phyloP scores from a whole-genome alignment of 768 basidiomycete species.

The Rhodotorula babjevae region DNA sequence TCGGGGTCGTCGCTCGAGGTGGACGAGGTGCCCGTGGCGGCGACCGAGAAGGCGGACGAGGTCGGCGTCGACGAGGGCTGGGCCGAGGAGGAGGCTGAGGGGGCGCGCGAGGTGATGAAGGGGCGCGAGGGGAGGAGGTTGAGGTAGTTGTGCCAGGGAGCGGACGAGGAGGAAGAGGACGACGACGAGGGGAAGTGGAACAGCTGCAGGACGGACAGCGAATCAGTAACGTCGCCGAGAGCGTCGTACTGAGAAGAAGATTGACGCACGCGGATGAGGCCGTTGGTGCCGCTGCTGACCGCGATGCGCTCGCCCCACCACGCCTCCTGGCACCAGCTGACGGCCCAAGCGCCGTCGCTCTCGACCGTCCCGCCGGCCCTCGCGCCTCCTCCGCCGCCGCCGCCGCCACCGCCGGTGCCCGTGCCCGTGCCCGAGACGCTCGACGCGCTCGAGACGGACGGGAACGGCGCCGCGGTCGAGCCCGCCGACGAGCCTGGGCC shows the following conservation, averaged over 20 bases:
- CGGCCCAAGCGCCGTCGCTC: conserved; percentile 85
- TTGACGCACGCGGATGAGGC: conserved; percentile 65
- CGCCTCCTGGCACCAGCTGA: conserved; percentile 92
- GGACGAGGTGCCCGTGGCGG: background rate
- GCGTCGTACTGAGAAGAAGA: background rate
- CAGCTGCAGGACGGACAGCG: conserved; percentile 53
- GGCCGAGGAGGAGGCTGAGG: background rate
- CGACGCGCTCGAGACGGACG: conserved; percentile 25
- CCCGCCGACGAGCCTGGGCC: background rate
- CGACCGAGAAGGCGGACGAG: background rate
- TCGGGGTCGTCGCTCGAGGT: conserved; percentile 45
- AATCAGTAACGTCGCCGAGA: background rate
- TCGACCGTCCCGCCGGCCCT: conserved; percentile 54
- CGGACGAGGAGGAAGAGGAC: conserved; percentile 44
- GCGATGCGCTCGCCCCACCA: conserved; percentile 93
- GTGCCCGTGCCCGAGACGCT: background rate
- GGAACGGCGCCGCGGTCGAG: conserved; percentile 30
- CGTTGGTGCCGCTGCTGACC: conserved; percentile 65
- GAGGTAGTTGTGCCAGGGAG: conserved; percentile 53
- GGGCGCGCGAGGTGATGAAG: conserved; percentile 44
- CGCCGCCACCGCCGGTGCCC: conserved; percentile 49
- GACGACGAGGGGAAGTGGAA: conserved; percentile 58
- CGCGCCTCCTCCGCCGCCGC: conserved; percentile 45
- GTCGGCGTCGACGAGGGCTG: background rate
- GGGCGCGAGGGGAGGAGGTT: conserved; percentile 44